Conservation (phyloP, 306 rosid genomes). For the Trifolium repens region DNA sequence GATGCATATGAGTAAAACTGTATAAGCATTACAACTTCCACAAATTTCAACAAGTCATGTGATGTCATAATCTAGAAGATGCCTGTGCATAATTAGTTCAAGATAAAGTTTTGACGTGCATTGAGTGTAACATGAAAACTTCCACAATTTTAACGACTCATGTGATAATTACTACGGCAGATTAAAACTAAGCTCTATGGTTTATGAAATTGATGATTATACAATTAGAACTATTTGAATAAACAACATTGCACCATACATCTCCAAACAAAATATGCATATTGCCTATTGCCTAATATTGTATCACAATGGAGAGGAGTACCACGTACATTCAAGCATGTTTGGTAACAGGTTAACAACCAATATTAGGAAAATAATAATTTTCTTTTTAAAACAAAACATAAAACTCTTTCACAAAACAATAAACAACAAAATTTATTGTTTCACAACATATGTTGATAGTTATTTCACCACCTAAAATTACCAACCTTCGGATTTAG, state of each 20-base stretch:
- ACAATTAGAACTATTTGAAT: neutral
- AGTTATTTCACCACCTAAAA: neutral
- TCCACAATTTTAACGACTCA: conserved; percentile 5
- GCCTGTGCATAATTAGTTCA: conserved; percentile 1
- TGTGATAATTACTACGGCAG: neutral
- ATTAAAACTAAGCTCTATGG: conserved; percentile 1
- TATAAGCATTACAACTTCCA: neutral
- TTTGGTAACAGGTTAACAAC: neutral
- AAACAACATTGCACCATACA: conserved; percentile 1
- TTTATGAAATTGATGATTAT: conserved; percentile 8
- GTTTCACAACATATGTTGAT: conserved; percentile 1
- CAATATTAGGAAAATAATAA: neutral
- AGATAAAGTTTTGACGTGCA: neutral
- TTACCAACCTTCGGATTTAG: neutral
- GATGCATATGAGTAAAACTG: no score
- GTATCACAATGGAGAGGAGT: neutral
- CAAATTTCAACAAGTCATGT: no score
- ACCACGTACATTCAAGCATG: neutral
- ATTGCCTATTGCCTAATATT: neutral
- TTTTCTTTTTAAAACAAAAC: neutral
- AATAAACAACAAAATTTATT: neutral
- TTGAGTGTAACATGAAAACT: conserved; percentile 2
- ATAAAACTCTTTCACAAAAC: neutral
- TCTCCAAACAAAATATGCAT: neutral
- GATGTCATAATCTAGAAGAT: neutral